Evolutionary conservation across 2,329 filamentous ascomycete species (phyloP).

Genomic region (Cercospora beticola): DNA sequence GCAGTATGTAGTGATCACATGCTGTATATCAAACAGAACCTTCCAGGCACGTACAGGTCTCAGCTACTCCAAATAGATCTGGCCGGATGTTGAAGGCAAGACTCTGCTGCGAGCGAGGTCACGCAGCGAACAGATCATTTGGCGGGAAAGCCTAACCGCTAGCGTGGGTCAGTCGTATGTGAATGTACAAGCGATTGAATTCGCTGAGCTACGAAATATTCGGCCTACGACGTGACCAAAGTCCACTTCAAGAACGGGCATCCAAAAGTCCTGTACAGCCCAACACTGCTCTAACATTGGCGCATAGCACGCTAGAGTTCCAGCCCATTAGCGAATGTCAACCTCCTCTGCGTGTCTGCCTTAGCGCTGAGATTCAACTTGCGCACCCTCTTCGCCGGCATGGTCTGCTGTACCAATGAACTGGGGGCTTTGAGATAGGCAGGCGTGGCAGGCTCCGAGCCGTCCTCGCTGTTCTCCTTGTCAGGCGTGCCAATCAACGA

Average conservation of each 20-base stretch:
- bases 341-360: conserved; percentile 31
- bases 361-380: conserved; percentile 34
- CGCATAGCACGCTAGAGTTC: conserved; percentile 6
- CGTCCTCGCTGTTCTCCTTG: conserved; percentile 31
- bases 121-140: background rate
- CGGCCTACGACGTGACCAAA: background rate
- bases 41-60: background rate
- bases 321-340: conserved; percentile 32
- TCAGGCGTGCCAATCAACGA: conserved; percentile 16
- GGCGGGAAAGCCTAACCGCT: background rate
- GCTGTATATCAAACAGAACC: background rate
- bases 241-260: background rate
- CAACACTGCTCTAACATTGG: background rate
- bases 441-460: conserved; percentile 34
- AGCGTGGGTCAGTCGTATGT: background rate
- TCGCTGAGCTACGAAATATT: background rate
- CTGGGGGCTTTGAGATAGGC: conserved; percentile 33
- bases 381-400: conserved; percentile 36
- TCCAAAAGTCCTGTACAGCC: background rate
- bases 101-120: background rate
- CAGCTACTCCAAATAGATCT: background rate
- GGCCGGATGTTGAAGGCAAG: background rate
- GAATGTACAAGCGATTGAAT: background rate
- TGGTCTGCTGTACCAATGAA: conserved; percentile 37
- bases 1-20: background rate